A percentile compares a stretch with the other conserved stretches of the same genome.
Conservation (phyloP, 805 yeast species). For the Metschnikowia continentalis region DNA sequence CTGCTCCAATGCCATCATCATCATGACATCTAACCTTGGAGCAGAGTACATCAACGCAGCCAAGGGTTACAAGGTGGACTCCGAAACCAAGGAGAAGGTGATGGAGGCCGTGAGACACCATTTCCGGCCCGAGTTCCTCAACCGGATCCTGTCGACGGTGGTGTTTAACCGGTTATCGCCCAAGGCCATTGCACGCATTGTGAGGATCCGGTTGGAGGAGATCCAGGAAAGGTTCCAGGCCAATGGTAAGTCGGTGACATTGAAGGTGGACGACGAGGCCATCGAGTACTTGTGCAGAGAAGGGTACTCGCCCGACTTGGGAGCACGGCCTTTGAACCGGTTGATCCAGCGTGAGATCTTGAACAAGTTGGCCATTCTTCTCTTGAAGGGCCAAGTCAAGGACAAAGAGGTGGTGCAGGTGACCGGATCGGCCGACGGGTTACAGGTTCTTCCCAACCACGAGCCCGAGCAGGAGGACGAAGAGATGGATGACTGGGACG, state of each 20-base stretch:
- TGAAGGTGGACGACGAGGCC: conserved; percentile 73
- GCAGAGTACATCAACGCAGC: conserved; percentile 79
- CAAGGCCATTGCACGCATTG: conserved; percentile 90
- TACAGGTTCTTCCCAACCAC: conserved; percentile 85
- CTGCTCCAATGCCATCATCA: conserved; percentile 86
- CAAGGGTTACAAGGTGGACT: conserved; percentile 61
- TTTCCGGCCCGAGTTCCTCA: conserved; percentile 95
- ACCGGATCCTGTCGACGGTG: conserved; percentile 90
- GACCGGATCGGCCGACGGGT: conserved; percentile 52
- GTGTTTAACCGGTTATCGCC: conserved; percentile 89
- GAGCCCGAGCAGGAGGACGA: conserved; percentile 50
- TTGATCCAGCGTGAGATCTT: conserved; percentile 84
- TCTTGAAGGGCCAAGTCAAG: conserved; percentile 77
- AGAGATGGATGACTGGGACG: conserved; percentile 59
- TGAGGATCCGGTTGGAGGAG: conserved; percentile 76
- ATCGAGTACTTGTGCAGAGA: conserved; percentile 74
- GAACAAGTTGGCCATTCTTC: conserved; percentile 83
- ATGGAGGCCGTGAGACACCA: conserved; percentile 81
- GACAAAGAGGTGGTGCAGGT: conserved; percentile 87
- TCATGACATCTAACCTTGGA: conserved; percentile 96
- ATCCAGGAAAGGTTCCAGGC: conserved; percentile 80
- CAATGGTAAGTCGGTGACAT: conserved; percentile 72
- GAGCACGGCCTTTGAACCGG: conserved; percentile 95
- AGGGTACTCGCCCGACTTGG: conserved; percentile 90
- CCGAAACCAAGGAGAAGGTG: conserved; percentile 68